phyloP scores from a whole-genome alignment of 2,329 filamentous ascomycete genomes.

The Conoideocrella luteorostrata region DNA sequence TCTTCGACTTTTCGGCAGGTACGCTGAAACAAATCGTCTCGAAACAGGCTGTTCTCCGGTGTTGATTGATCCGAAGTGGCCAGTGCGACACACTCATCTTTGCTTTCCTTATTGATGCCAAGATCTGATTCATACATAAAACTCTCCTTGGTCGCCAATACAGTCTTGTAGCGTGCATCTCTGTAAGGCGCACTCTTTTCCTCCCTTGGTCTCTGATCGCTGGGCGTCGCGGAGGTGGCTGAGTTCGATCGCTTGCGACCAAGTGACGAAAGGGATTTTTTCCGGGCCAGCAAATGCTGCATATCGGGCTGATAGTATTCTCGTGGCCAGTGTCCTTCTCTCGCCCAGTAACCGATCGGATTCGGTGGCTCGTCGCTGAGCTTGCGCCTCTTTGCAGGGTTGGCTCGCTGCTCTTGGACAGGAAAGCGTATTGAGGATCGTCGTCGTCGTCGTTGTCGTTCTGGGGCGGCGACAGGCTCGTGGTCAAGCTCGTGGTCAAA shows the following conservation, averaged over 20 bases:
- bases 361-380: background rate
- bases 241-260: slow-evolving; percentile 6
- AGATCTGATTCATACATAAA: slow-evolving; percentile 29
- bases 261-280: too few relatives aligned
- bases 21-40: slow-evolving; percentile 28
- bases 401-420: too few relatives aligned
- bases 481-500: background rate
- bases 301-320: background rate
- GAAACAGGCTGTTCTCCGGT: slow-evolving; percentile 22
- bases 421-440: too few relatives aligned
- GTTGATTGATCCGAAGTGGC: slow-evolving; percentile 22
- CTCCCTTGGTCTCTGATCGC: slow-evolving; percentile 31
- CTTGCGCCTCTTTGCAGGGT: too few relatives aligned
- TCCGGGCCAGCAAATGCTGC: background rate
- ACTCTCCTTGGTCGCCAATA: slow-evolving; percentile 32
- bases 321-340: slow-evolving; percentile 7
- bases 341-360: slow-evolving; percentile 6
- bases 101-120: slow-evolving; percentile 25
- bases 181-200: slow-evolving; percentile 30
- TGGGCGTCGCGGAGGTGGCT: slow-evolving; percentile 20
- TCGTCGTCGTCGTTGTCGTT: too few relatives aligned
- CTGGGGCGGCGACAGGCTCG: too few relatives aligned
- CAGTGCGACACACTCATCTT: slow-evolving; percentile 21
- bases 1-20: slow-evolving; percentile 24
- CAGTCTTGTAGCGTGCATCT: slow-evolving; percentile 26